A percentile compares a stretch with the other conserved stretches of the same genome.
These are phyloP conservation scores for Pestalotiopsis sp. DNA, from an alignment of 2,329 filamentous ascomycete species.

Conservation along the genomic window DNA sequence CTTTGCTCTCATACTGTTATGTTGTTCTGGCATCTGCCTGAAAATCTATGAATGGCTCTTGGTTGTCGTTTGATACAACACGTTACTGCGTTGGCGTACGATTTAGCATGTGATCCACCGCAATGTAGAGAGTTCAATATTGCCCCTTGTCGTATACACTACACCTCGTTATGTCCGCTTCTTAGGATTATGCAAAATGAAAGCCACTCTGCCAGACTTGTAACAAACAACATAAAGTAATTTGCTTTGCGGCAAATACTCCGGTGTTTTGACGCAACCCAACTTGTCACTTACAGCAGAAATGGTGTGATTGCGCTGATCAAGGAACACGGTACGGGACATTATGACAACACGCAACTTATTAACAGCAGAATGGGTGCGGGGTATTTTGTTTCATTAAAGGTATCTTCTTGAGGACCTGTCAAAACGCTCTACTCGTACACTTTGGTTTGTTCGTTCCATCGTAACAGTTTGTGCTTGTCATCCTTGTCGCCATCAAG, in stretches of 20 bases:
- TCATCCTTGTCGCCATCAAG: background rate
- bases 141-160: background rate
- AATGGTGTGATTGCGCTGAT: background rate
- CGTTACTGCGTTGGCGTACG: background rate
- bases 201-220: too few species aligned
- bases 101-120: background rate
- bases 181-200: too few species aligned
- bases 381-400: conserved; percentile 2
- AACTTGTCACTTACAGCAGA: too few species aligned
- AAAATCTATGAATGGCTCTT: background rate
- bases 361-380: background rate
- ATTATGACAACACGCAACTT: background rate
- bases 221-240: too few species aligned
- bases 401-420: background rate
- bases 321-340: background rate
- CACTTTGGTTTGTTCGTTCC: conserved; percentile 3
- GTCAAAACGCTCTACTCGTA: conserved; percentile 3
- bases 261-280: too few species aligned
- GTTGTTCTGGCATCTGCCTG: background rate
- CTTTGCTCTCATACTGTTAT: background rate
- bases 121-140: background rate
- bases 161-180: background rate
- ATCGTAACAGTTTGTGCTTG: conserved; percentile 9
- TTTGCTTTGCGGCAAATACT: too few species aligned
- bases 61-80: background rate